These are phyloP conservation scores for Agaricales sp. DNA, from an alignment of 1,284 basidiomycete genomes.

Conservation along the genomic window DNA sequence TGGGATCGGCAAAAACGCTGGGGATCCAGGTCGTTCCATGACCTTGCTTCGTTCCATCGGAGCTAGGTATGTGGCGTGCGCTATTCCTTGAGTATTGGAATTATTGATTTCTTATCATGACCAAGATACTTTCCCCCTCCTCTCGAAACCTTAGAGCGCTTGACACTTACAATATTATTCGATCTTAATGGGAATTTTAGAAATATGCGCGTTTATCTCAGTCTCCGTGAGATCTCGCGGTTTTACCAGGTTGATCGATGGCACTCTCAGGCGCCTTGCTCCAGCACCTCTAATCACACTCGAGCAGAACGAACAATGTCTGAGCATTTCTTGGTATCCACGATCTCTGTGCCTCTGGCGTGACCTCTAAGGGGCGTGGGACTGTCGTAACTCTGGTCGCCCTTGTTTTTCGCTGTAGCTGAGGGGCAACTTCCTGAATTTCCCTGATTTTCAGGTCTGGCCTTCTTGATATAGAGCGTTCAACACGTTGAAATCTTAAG, in stretches of 20 bases:
- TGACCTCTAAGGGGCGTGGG: too few relatives aligned
- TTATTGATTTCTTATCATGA: neutral
- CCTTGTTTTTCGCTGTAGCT: too few relatives aligned
- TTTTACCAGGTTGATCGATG: neutral
- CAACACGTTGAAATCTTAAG: constrained; percentile 1
- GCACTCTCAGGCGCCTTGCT: neutral
- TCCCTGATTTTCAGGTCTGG: neutral
- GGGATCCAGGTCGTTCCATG: constrained; percentile 85
- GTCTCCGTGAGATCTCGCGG: neutral
- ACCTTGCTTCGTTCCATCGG: constrained; percentile 20
- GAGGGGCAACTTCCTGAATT: neutral
- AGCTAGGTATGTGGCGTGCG: neutral
- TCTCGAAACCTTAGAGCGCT: neutral
- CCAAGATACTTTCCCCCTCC: neutral
- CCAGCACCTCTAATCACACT: neutral
- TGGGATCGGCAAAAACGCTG: constrained; percentile 78
- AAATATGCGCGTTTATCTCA: neutral
- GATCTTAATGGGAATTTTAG: neutral
- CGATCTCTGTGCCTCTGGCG: too few relatives aligned
- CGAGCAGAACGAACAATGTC: neutral
- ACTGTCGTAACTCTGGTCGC: too few relatives aligned
- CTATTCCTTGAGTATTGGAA: neutral
- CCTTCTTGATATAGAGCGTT: neutral
- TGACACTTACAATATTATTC: neutral
- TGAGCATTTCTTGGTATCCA: too few relatives aligned